These are phyloP conservation scores for Penicillium egyptiacum DNA, from an alignment of 495 filamentous ascomycete species.

Conservation along the genomic window DNA sequence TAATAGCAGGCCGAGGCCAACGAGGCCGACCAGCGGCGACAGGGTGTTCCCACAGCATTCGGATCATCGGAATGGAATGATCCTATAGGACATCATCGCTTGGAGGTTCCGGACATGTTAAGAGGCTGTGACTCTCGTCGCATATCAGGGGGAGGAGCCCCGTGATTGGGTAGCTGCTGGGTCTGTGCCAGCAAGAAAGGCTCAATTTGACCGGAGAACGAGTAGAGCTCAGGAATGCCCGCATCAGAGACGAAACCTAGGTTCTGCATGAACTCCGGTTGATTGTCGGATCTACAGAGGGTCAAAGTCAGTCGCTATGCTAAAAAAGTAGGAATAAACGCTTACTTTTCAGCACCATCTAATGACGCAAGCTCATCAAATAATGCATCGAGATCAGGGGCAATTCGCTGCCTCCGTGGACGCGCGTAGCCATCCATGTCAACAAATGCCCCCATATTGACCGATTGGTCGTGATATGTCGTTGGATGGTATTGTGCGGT, in stretches of 20 bases:
- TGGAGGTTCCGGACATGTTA: constrained; percentile 18
- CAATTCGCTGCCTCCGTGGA: constrained; percentile 39
- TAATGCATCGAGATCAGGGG: constrained; percentile 44
- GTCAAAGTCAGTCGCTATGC: constrained; percentile 4
- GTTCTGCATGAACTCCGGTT: constrained; percentile 48
- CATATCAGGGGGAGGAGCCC: constrained; percentile 19
- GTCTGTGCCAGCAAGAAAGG: constrained; percentile 39
- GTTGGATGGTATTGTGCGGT: constrained; percentile 30
- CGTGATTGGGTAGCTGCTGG: constrained; percentile 31
- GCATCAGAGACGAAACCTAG: constrained; percentile 42
- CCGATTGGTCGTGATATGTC: constrained; percentile 33
- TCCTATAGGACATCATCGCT: constrained; percentile 18
- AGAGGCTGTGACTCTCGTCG: constrained; percentile 30
- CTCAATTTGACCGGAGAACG: constrained; percentile 41
- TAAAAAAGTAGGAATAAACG: background rate
- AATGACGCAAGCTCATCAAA: constrained; percentile 46
- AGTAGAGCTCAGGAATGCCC: constrained; percentile 39
- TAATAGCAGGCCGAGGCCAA: background rate
- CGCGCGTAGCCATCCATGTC: constrained; percentile 37
- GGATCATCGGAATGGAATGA: background rate
- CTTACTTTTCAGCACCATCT: constrained; percentile 45
- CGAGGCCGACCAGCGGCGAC: constrained; percentile 17
- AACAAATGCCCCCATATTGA: constrained; percentile 32
- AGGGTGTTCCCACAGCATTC: background rate
- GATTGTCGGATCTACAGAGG: constrained; percentile 34